Evolutionary conservation across 257 asterid genomes (phyloP), one percentile per base, ranked within the genome.

Genomic region (Fraxinus pennsylvanica): DNA sequence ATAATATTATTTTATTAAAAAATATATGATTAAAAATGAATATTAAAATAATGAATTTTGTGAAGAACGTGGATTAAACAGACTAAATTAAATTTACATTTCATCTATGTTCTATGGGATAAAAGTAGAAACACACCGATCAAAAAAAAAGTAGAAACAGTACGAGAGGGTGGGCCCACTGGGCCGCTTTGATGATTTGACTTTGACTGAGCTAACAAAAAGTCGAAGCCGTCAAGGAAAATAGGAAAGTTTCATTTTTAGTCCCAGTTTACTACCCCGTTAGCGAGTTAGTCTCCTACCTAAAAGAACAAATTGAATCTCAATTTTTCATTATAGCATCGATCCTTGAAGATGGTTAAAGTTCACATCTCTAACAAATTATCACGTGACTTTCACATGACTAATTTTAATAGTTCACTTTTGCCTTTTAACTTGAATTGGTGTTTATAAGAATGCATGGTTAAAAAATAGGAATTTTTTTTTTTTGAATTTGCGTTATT

Each of bases 141-240:
- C n/a, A n/a, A n/a, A n/a, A n/a, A n/a, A 68, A 79, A 38, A 81
- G 74, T 72, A 72, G 83, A 79, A 86, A 87, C 86, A 86, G 90
- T 84, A 79, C 76, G 87, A 88, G 88, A 32, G 66, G 59, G 86
- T 77, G 85, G 87, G n/a, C n/a, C n/a, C n/a, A n/a, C n/a, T n/a
- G n/a, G n/a, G 77, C 84, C 90, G 73, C 35, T 84, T 82, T 75
- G 81, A 85, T 81, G 78, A 68, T 90, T 90, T 88, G 94, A 91
- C 96, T 85, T 85, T 91, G 91, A 88, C 94, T 84, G 68, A 32
- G 35, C 6, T 3, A 27, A 41, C 15, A 63, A 63, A 14, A 52
- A 27, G 69, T 63, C 1, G 33, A 59, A 59, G 50, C 15, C 50
- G 12, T 41, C 0, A 2, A 10, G 13, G 30, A 57, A 21, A 57